Evolutionary conservation across 345 rosid species (phyloP), one percentile per base, ranked within the genome.

Genomic region (Rhodamnia rubescens): DNA sequence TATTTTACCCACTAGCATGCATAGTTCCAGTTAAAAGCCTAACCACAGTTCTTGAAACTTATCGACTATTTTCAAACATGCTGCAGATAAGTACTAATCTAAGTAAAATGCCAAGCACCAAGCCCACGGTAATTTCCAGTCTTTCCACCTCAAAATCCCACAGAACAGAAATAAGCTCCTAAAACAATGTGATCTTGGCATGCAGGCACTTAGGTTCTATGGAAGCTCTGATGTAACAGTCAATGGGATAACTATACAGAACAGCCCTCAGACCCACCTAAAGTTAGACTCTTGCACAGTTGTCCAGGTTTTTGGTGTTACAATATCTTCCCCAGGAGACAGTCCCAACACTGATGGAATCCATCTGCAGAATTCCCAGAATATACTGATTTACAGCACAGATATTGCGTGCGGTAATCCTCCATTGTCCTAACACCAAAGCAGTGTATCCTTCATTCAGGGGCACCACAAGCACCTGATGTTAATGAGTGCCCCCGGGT

Each of bases 291-390:
- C 61, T 54, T 95, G 98, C 90, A 89, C 87, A 20, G 83, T 52
- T 69, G 93, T 96, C 85, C 93, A 92, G 90, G 97, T 96, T 87
- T 90, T 85, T 18, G 90, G 86, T 82, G 91, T 95, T 87, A 94
- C 87, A 26, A 84, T 91, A 36, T 89, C 94, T 81, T 95, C 98
- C 36, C 99, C 98, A 1, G 92, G 95, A 49, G 85, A 90, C 88
- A 94, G 98, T 78, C 98, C 98, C 64, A 91, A 95, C 88, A 96
- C 99, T 5, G 95, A 95, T 47, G 98, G 99, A 64, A 95, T 95
- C 85, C 97, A 96, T 93, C 91, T 95, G 69, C 96, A 94, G 90
- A 95, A 96, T 91, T 92, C 98, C 87, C 89, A 90, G 83, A 87
- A 93, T 84, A 95, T 94, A 53, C 86, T 89, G 81, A 95, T 96